Conservation (phyloP, 108 stramenopile genomes). For the Cyclostephanos invisitatus region DNA sequence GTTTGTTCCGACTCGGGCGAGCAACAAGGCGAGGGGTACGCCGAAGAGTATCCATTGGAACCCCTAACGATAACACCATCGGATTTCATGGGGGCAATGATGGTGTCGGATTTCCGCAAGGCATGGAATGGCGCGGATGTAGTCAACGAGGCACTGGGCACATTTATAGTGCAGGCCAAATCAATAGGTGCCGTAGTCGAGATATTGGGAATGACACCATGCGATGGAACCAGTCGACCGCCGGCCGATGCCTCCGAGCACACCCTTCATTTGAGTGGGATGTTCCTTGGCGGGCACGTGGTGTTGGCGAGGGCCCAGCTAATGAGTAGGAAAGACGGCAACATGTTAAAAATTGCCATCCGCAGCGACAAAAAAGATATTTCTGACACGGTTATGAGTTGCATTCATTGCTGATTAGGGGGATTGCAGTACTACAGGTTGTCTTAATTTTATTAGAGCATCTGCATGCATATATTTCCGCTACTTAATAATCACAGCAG, state of each 20-base stretch:
- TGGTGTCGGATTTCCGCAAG: neutral
- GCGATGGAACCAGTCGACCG: constrained; percentile 83
- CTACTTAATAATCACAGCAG: too few relatives aligned
- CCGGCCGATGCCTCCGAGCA: constrained; percentile 63
- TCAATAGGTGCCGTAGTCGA: constrained; percentile 82
- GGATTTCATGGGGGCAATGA: constrained; percentile 4
- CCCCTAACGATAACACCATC: neutral
- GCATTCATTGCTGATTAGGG: constrained; percentile 47
- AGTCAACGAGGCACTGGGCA: constrained; percentile 88
- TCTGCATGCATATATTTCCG: too few relatives aligned
- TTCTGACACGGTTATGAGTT: constrained; percentile 84
- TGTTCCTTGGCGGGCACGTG: constrained; percentile 78
- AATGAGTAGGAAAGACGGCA: constrained; percentile 64
- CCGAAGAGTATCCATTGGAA: neutral
- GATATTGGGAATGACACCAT: constrained; percentile 90
- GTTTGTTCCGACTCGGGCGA: neutral
- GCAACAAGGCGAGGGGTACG: neutral
- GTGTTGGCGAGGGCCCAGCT: constrained; percentile 89
- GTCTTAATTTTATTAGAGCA: too few relatives aligned
- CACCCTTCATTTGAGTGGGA: constrained; percentile 90
- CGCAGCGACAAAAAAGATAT: constrained; percentile 73
- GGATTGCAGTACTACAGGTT: too few relatives aligned
- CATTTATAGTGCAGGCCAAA: constrained; percentile 91
- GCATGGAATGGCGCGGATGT: constrained; percentile 49
- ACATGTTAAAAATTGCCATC: constrained; percentile 89